These are phyloP conservation scores for Candida pseudoglaebosa DNA, from an alignment of 805 yeast species.

Conservation along the genomic window DNA sequence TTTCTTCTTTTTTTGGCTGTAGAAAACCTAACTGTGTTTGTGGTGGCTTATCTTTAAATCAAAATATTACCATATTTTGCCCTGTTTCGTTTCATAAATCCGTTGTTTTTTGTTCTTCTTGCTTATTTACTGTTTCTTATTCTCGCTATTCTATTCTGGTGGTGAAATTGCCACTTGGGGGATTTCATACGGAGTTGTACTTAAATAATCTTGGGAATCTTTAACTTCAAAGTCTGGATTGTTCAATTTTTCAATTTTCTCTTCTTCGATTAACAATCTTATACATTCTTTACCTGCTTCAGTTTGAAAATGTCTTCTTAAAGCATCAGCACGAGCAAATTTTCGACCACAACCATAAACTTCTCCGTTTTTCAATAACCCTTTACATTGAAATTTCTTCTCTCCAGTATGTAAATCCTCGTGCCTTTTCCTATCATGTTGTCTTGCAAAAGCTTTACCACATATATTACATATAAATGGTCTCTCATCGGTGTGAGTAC, in stretches of 20 bases:
- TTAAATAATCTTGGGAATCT: slow-evolving; percentile 10
- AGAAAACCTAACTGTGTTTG: no score
- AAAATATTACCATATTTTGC: neutral
- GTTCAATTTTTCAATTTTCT: slow-evolving; percentile 24
- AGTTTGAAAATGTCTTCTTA: slow-evolving; percentile 43
- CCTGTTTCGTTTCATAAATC: no score
- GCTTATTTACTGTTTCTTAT: no score
- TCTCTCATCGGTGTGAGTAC: slow-evolving; percentile 86
- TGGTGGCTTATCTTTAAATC: neutral
- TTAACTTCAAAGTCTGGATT: slow-evolving; percentile 7
- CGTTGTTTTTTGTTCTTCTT: no score
- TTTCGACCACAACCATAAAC: slow-evolving; percentile 44
- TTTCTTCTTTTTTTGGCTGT: no score
- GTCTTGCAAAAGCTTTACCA: slow-evolving; percentile 67
- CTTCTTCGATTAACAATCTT: slow-evolving; percentile 37
- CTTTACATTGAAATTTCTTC: slow-evolving; percentile 70
- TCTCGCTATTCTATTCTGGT: slow-evolving; percentile 24
- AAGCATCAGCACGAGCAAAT: slow-evolving; percentile 45
- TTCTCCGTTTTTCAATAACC: slow-evolving; percentile 53
- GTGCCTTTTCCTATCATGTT: slow-evolving; percentile 43
- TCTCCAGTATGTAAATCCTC: slow-evolving; percentile 68
- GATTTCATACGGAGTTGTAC: slow-evolving; percentile 14
- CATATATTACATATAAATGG: slow-evolving; percentile 72
- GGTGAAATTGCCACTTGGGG: slow-evolving; percentile 40
- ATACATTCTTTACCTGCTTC: slow-evolving; percentile 45